These are phyloP conservation scores for Rhodotorula sphaerocarpa DNA, from an alignment of 768 basidiomycete genomes.

Conservation along the genomic window DNA sequence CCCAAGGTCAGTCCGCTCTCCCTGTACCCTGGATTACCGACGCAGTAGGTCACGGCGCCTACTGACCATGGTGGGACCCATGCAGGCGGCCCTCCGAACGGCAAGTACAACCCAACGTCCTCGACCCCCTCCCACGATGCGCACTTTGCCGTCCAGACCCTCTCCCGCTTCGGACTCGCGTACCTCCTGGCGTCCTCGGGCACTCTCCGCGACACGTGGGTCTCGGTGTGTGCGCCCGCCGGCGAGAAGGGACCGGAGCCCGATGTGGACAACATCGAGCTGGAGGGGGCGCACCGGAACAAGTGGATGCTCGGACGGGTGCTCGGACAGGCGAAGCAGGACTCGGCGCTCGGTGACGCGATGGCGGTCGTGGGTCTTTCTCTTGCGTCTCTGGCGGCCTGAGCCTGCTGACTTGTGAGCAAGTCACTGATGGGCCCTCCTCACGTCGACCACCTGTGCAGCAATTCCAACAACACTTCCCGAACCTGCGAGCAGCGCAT, in stretches of 20 bases:
- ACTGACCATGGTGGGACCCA: too few species aligned
- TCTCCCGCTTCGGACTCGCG: constrained; percentile 36
- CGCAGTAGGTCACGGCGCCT: too few species aligned
- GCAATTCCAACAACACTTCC: constrained; percentile 30
- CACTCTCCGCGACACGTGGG: constrained; percentile 31
- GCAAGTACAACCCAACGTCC: neutral
- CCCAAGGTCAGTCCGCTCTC: constrained; percentile 23
- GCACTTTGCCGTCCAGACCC: constrained; percentile 36
- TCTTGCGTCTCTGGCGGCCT: neutral
- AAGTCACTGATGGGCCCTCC: neutral
- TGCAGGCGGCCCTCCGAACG: constrained; percentile 36
- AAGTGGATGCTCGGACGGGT: constrained; percentile 11
- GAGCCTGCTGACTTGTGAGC: neutral
- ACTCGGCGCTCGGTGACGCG: constrained; percentile 20
- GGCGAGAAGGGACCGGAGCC: constrained; percentile 8
- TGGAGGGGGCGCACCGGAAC: neutral
- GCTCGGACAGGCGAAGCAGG: constrained; percentile 8
- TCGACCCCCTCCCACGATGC: constrained; percentile 2
- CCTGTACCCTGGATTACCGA: too few species aligned
- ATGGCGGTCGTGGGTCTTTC: constrained; percentile 7
- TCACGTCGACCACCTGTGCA: constrained; percentile 2
- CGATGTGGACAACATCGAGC: constrained; percentile 30
- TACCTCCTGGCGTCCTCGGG: constrained; percentile 29
- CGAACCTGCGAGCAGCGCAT: constrained; percentile 30
- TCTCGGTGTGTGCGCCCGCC: constrained; percentile 30